Conservation (phyloP, 2,329 filamentous ascomycete species). For the Tothia fuscella region DNA sequence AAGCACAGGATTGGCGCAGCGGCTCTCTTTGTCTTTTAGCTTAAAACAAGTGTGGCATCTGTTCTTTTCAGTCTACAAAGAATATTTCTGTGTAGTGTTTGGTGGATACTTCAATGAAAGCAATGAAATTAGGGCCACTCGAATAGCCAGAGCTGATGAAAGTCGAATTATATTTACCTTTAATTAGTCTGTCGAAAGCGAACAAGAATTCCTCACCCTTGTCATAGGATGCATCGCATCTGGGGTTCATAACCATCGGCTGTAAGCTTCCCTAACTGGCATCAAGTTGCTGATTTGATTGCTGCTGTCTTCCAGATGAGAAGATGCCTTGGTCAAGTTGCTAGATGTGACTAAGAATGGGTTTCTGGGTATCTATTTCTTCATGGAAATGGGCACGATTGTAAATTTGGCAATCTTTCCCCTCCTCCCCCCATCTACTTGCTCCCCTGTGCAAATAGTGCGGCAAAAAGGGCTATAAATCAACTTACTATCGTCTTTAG, state of each 20-base stretch:
- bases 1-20: not conserved
- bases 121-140: not conserved
- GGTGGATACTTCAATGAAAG: not conserved
- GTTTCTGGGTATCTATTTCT: slow-evolving; percentile 1
- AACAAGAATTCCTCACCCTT: not conserved
- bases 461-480: too few relatives aligned
- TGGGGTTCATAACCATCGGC: too few relatives aligned
- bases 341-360: slow-evolving; percentile 5
- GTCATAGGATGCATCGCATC: too few relatives aligned
- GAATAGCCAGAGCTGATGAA: not conserved
- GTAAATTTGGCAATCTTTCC: not conserved
- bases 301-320: too few relatives aligned
- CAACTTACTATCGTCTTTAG: too few relatives aligned
- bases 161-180: not conserved
- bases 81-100: too few relatives aligned
- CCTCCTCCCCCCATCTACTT: not conserved
- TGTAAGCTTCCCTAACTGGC: too few relatives aligned
- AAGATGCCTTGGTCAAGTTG: not conserved
- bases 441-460: too few relatives aligned
- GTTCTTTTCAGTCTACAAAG: not conserved
- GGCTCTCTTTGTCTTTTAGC: not conserved
- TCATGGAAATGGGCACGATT: slow-evolving; percentile 4
- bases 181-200: not conserved
- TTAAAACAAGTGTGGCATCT: not conserved
- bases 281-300: too few relatives aligned